phyloP scores from a whole-genome alignment of 495 filamentous ascomycete genomes.

The Aspergillus carlsbadensis region DNA sequence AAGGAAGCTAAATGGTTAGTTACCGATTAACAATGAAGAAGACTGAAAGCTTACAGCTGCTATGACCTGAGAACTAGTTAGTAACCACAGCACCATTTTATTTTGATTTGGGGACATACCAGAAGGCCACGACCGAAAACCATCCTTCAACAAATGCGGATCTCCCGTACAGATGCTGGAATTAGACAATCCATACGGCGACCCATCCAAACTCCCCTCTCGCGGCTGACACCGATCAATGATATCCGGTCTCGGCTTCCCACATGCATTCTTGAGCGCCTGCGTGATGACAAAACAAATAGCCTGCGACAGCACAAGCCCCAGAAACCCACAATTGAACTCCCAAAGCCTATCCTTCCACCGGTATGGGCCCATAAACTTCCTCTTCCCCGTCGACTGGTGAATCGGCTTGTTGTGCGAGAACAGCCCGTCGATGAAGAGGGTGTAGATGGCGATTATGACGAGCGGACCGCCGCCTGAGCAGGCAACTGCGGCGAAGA shows the following conservation, averaged over 20 bases:
- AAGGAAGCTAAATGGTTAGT: conserved; percentile 52
- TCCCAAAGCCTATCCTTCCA: conserved; percentile 72
- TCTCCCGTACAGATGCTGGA: conserved; percentile 69
- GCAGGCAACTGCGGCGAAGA: conserved; percentile 54
- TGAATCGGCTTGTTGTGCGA: conserved; percentile 57
- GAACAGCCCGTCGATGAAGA: conserved; percentile 70
- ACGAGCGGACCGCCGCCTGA: conserved; percentile 57
- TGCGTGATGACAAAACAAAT: conserved; percentile 75
- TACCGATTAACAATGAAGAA: background rate
- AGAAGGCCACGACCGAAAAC: conserved; percentile 82
- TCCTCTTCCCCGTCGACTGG: conserved; percentile 39
- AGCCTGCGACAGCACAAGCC: conserved; percentile 65
- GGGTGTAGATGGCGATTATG: conserved; percentile 68
- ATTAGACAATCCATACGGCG: conserved; percentile 56
- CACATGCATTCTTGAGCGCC: conserved; percentile 81
- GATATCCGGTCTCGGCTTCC: conserved; percentile 82
- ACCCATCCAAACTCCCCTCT: conserved; percentile 33
- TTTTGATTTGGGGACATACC: conserved; percentile 36
- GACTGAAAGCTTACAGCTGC: conserved; percentile 46
- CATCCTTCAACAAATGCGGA: conserved; percentile 68
- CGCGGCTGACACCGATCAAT: conserved; percentile 65
- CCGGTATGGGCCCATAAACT: conserved; percentile 66
- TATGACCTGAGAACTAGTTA: conserved; percentile 39
- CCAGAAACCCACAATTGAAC: conserved; percentile 76
- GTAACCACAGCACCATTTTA: conserved; percentile 31